Conservation (phyloP, 1,139 yeast genomes). For the Blastobotrys raffinosifermentans region DNA sequence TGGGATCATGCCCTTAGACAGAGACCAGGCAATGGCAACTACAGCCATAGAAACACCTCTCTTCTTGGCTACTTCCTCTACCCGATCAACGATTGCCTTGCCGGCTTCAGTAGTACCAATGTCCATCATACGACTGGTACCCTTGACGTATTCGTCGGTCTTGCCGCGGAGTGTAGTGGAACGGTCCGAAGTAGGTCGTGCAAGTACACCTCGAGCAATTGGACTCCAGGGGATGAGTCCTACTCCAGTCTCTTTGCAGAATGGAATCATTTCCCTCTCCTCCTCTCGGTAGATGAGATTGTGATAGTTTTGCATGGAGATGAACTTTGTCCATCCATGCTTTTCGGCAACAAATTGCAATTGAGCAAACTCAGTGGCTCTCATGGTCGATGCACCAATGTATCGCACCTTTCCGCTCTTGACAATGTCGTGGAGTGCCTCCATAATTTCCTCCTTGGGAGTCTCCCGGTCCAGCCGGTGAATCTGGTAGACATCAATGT, state of each 20-base stretch:
- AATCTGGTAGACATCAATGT: conserved; percentile 70
- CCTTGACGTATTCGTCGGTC: no score
- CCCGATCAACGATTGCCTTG: no score
- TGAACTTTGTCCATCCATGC: conserved; percentile 49
- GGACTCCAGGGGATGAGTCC: conserved; percentile 52
- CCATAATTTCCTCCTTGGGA: conserved; percentile 48
- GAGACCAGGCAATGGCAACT: conserved; percentile 52
- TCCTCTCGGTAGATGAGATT: conserved; percentile 54
- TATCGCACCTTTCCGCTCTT: conserved; percentile 45
- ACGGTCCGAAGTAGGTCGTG: conserved; percentile 36
- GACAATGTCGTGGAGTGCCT: conserved; percentile 47
- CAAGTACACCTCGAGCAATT: conserved; percentile 42
- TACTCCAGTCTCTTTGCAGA: conserved; percentile 43
- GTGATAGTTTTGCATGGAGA: conserved; percentile 55
- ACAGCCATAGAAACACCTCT: conserved; percentile 45
- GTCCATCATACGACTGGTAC: no score
- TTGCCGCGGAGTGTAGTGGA: neutral
- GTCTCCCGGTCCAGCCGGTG: conserved; percentile 49
- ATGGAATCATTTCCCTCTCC: conserved; percentile 54
- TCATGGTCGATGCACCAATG: conserved; percentile 58
- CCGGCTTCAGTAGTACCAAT: no score
- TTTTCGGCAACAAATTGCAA: conserved; percentile 48
- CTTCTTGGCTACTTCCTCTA: conserved; percentile 44
- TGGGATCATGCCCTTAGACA: conserved; percentile 45
- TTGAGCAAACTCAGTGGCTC: conserved; percentile 38